A percentile compares a stretch with the other conserved stretches of the same genome.
These are phyloP conservation scores for Fusarium sp. DNA, from an alignment of 2,329 filamentous ascomycete genomes.

Conservation along the genomic window DNA sequence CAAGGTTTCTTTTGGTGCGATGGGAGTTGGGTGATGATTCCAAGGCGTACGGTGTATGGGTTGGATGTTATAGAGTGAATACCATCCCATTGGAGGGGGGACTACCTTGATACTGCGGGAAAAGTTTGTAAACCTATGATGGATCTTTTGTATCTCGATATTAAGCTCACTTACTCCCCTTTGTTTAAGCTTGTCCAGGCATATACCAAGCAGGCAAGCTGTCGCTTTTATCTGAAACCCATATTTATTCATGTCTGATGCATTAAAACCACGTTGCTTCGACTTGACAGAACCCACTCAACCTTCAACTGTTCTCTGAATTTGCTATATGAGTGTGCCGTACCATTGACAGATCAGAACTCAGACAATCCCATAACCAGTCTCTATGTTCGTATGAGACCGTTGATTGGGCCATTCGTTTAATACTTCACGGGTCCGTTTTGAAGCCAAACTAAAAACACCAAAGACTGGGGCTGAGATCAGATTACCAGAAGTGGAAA, in stretches of 20 bases:
- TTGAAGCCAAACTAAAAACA: not conserved
- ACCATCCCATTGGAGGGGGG: not conserved
- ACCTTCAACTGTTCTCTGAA: not conserved
- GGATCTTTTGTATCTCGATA: constrained; percentile 33
- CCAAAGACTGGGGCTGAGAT: not conserved
- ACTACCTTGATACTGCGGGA: constrained; percentile 21
- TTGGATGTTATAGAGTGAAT: not conserved
- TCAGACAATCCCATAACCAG: too few relatives aligned
- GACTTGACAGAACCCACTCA: not conserved
- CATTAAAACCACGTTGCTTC: not conserved
- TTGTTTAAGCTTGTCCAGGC: constrained; percentile 28
- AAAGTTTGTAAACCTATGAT: constrained; percentile 18
- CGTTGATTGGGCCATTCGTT: not conserved
- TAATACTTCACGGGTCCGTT: not conserved
- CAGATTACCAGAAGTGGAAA: constrained; percentile 31
- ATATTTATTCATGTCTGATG: not conserved
- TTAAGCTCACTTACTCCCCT: constrained; percentile 24
- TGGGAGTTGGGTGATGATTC: not conserved
- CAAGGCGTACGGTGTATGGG: constrained; percentile 3
- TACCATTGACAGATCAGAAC: too few relatives aligned
- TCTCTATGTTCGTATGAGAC: not conserved
- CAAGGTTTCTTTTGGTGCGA: not conserved
- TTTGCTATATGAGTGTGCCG: too few relatives aligned
- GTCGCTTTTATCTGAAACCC: not conserved
- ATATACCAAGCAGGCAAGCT: constrained; percentile 19